Percentiles rank a stretch among this genome's conserved stretches.
Evolutionary conservation across 2,329 filamentous ascomycete species (phyloP).

Genomic region (Epichloe hybrida): DNA sequence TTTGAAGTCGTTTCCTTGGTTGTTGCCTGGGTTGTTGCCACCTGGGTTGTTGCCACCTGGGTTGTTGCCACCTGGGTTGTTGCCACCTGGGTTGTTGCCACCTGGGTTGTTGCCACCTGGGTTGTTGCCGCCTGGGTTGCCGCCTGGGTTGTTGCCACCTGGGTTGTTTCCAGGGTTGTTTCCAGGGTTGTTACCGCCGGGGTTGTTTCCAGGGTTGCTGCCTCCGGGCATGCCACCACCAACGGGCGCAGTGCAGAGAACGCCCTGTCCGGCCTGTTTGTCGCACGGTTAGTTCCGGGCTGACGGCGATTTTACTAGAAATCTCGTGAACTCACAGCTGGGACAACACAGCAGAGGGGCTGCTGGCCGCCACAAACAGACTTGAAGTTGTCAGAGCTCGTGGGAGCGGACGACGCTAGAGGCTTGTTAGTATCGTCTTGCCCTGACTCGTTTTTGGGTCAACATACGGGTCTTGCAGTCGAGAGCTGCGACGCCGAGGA

Average conservation of each 20-base stretch:
- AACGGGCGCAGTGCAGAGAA: too few species aligned
- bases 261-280: too few species aligned
- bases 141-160: neutral
- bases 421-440: neutral
- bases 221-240: neutral
- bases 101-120: neutral
- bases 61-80: neutral
- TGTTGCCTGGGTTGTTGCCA: neutral
- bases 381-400: neutral
- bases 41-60: neutral
- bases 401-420: neutral
- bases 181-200: neutral
- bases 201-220: neutral
- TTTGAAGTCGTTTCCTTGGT: neutral
- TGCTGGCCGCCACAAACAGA: neutral
- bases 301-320: too few species aligned
- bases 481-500: slow-evolving; percentile 6
- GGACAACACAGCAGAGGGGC: neutral
- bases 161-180: too few species aligned
- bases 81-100: neutral
- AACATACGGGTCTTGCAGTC: slow-evolving; percentile 7
- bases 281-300: too few species aligned
- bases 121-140: neutral
- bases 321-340: neutral
- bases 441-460: neutral